These are phyloP conservation scores for Barnettozyma californica DNA, from an alignment of 805 yeast genomes.

Conservation along the genomic window DNA sequence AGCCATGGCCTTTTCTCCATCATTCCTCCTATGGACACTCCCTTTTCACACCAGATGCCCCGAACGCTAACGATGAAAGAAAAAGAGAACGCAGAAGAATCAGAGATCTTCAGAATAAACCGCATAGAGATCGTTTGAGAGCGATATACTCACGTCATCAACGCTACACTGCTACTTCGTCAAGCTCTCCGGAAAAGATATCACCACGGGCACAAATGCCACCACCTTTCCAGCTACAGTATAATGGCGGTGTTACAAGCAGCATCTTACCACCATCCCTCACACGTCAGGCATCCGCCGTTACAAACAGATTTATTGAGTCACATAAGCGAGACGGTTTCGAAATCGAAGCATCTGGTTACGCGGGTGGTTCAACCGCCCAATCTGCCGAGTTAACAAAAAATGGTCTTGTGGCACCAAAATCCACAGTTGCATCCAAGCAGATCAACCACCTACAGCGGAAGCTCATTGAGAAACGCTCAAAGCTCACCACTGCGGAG, in stretches of 20 bases:
- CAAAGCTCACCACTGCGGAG: slow-evolving; percentile 15
- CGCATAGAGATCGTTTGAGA: slow-evolving; percentile 33
- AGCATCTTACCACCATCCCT: slow-evolving; percentile 6
- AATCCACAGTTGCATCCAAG: slow-evolving; percentile 51
- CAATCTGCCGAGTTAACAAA: slow-evolving; percentile 29
- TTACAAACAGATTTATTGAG: slow-evolving; percentile 19
- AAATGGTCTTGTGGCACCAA: slow-evolving; percentile 58
- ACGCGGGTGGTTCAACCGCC: slow-evolving; percentile 36
- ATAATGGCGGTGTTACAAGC: slow-evolving; percentile 1
- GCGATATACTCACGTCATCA: slow-evolving; percentile 13
- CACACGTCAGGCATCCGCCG: slow-evolving; percentile 18
- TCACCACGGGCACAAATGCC: slow-evolving; percentile 13
- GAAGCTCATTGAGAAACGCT: slow-evolving; percentile 28
- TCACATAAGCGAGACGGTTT: slow-evolving; percentile 31
- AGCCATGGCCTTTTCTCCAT: slow-evolving; percentile 55
- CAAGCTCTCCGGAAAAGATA: slow-evolving; percentile 3
- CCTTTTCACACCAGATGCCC: slow-evolving; percentile 66
- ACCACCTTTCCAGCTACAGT: slow-evolving; percentile 14
- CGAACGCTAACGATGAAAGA: slow-evolving; percentile 34
- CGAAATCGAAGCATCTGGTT: slow-evolving; percentile 61
- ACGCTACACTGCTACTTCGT: neutral
- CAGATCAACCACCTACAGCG: slow-evolving; percentile 44
- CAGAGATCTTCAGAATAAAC: slow-evolving; percentile 29
- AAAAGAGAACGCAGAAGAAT: slow-evolving; percentile 29
- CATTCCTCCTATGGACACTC: slow-evolving; percentile 64